Percentiles rank a stretch among this genome's conserved stretches.
Evolutionary conservation across 768 basidiomycete species (phyloP).

Genomic region (Paxillus rubicundulus): DNA sequence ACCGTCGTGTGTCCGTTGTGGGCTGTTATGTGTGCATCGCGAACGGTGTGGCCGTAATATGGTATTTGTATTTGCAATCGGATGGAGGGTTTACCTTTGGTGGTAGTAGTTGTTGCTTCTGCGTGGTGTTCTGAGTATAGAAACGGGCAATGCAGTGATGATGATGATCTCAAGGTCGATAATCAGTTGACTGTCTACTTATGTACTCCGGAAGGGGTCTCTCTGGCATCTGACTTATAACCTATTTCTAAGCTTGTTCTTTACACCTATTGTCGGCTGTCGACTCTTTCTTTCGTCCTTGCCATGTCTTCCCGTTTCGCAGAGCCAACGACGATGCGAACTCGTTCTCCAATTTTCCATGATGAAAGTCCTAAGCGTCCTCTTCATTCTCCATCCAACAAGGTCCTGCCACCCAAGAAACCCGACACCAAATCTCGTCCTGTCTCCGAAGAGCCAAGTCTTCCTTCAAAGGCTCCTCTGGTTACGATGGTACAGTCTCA

Average conservation of each 20-base stretch:
- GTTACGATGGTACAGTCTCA: slow-evolving; percentile 1
- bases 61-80: slow-evolving; percentile 26
- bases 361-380: slow-evolving; percentile 30
- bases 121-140: slow-evolving; percentile 16
- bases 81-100: slow-evolving; percentile 23
- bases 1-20: slow-evolving; percentile 31
- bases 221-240: slow-evolving; percentile 23
- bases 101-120: slow-evolving; percentile 9
- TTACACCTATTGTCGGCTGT: slow-evolving; percentile 11
- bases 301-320: slow-evolving; percentile 30
- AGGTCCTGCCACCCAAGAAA: slow-evolving; percentile 31
- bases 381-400: slow-evolving; percentile 34
- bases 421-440: slow-evolving; percentile 30
- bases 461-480: slow-evolving; percentile 9
- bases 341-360: slow-evolving; percentile 28
- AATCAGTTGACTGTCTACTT: slow-evolving; percentile 31
- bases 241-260: slow-evolving; percentile 21
- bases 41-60: slow-evolving; percentile 4
- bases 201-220: slow-evolving; percentile 29
- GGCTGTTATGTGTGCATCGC: slow-evolving; percentile 17
- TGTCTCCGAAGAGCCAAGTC: slow-evolving; percentile 26
- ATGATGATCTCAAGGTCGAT: slow-evolving; percentile 27
- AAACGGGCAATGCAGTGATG: slow-evolving; percentile 20
- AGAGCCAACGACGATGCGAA: slow-evolving; percentile 27
- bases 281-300: slow-evolving; percentile 4